Base-by-base conservation (phyloP, 2,329 filamentous ascomycete genomes). In the Calycina marina region DNA sequence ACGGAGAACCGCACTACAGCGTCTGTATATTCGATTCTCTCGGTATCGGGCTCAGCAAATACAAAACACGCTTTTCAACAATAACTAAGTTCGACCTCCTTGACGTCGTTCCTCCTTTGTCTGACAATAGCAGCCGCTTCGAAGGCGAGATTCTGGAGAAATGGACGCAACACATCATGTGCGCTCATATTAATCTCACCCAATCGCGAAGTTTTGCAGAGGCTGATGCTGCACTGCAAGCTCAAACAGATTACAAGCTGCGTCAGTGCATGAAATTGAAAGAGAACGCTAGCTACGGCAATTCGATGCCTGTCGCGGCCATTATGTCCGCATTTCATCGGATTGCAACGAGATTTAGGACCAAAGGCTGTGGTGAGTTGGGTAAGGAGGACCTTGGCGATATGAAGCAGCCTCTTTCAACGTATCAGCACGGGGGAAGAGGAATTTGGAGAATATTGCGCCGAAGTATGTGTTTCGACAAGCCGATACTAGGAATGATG, bases 131-230 rank as follows among this genome's bases (percentile, higher is more conserved):
- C 25, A 31, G 28, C 25, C 26, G 28, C 8, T 35, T 35, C 16
- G 34, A 35, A 24, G 24, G 28, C 2, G 34, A 35, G 14, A 26
- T 35, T 17, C 28, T 31, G 5, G 34, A 35, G 12, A 31, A 17
- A 24, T 35, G 34, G 34, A 24, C 34, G 24, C 31, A 35, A 18
- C 34, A 35, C 15, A 32, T 36, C 9, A 18, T 36, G 5, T 36
- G 34, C 16, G 34, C 34, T 9, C 34, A 36, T 16, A 18, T 36
- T 18, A 36, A 32, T 24, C 11, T 32, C 11, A 28, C 14, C 12
- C 34, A 36, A 25, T 32, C 37, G 10, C 18, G 18, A n/a, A 22
- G n/a, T 22, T n/a, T n/a, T n/a, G 6, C 18, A 6, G 18, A 22
- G 18, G 18, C 6, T 6, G n/a, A 22, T 6, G n/a, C 6, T 22